Evolutionary conservation across 1,284 basidiomycete genomes (phyloP), one percentile per base, ranked within the genome.

Genomic region (Moniliophthora roreri): DNA sequence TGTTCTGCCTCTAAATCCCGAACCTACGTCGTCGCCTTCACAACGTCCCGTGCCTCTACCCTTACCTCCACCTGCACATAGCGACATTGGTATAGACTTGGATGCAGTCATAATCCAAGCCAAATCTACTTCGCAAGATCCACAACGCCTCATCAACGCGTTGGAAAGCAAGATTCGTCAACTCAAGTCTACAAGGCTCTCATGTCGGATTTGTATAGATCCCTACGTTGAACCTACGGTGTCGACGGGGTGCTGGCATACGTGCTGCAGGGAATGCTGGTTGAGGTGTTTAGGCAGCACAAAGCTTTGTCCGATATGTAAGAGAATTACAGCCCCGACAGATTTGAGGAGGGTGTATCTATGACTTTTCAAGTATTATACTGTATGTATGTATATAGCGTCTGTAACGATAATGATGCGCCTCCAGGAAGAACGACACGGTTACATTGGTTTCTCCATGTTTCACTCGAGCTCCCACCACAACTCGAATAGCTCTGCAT

Each of bases 181-280:
- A 28, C 66, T 84, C 56, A 87, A 87, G 58, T 69, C 77, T 6
- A 74, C 76, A 5, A 71, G 79, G 2, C 65, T 78, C 2, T 71
- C 83, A 1, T 91, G 88, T 66, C 83, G 89, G 20, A 89, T 91
- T 52, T 91, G 89, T 60, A 69, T 91, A 7, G 89, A 90, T 50
- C 77, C 84, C 1, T 90, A 89, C 59, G 77, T 73, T 1, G 89
- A 91, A 56, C 86, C 89, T 0, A 89, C 88, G 0, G 80, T 84
- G 2, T 89, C 87, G n/a, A 89, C 87, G 0, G 89, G 88, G 3
- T 91, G 89, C 65, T 91, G 89, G 89, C 89, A 91, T 63, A 87
- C 87, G 0, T 91, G 86, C 60, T 91, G 89, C 65, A 73, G 82
- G 39, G 82, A 82, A 63, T 91, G 89, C 63, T 91, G 89, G 89